These are phyloP conservation scores for Auricularia sp. DNA, from an alignment of 768 basidiomycete species.

Conservation along the genomic window DNA sequence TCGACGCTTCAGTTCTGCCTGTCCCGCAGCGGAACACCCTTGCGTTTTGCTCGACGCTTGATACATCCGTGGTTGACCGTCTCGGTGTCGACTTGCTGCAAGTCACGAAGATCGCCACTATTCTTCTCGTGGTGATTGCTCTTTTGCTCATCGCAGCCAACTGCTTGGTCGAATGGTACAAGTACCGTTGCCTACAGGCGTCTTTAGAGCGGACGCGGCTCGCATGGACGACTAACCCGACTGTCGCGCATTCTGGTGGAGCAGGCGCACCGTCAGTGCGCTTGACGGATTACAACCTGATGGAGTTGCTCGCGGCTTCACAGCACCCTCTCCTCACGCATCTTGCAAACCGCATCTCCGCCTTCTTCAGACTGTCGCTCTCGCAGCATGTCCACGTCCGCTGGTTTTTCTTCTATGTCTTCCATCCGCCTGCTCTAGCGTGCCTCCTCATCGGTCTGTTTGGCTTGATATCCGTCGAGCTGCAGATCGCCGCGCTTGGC, in stretches of 20 bases:
- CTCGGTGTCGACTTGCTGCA: conserved; percentile 71
- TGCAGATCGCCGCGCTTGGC: conserved; percentile 72
- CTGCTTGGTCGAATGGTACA: conserved; percentile 79
- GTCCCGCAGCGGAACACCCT: conserved; percentile 62
- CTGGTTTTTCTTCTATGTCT: conserved; percentile 88
- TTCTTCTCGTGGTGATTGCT: conserved; percentile 61
- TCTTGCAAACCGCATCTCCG: conserved; percentile 45
- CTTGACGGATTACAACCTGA: conserved; percentile 66
- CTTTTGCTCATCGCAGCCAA: conserved; percentile 64
- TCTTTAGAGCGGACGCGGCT: conserved; percentile 64
- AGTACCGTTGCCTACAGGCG: conserved; percentile 61
- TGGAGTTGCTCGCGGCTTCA: conserved; percentile 60
- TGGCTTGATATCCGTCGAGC: conserved; percentile 74
- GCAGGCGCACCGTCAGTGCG: conserved; percentile 38
- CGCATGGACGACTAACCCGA: conserved; percentile 69
- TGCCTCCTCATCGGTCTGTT: conserved; percentile 91
- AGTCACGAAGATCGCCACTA: conserved; percentile 67
- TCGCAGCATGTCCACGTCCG: conserved; percentile 55
- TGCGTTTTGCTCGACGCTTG: conserved; percentile 67
- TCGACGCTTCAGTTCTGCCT: conserved; percentile 65
- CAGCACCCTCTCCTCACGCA: conserved; percentile 67
- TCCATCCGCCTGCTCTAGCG: conserved; percentile 82
- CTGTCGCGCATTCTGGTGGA: conserved; percentile 32
- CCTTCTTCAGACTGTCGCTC: conserved; percentile 44
- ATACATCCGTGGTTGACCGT: conserved; percentile 79